A percentile compares a stretch with the other conserved stretches of the same genome.
Conservation (phyloP, 2,329 filamentous ascomycete genomes). For the Diaporthe ilicicola region DNA sequence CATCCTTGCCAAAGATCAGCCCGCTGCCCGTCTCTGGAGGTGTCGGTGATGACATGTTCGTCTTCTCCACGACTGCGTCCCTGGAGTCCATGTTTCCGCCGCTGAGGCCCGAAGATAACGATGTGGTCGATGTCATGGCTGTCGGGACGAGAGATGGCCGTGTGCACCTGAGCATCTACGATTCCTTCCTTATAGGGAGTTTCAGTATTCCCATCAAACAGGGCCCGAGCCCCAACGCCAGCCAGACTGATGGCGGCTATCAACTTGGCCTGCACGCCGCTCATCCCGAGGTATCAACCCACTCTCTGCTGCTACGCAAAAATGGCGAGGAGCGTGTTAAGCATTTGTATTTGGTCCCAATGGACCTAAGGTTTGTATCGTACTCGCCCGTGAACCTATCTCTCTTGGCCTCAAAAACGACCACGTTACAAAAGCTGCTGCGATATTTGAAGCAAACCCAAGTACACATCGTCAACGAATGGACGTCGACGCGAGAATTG, state of each 20-base stretch:
- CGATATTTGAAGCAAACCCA: slow-evolving; percentile 86
- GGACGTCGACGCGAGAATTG: slow-evolving; percentile 82
- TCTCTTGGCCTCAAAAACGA: slow-evolving; percentile 85
- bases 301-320: slow-evolving; percentile 69
- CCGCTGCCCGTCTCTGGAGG: slow-evolving; percentile 72
- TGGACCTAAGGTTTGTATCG: slow-evolving; percentile 85
- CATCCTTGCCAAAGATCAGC: slow-evolving; percentile 78
- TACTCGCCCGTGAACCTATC: slow-evolving; percentile 83
- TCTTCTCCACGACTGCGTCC: slow-evolving; percentile 75
- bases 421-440: slow-evolving; percentile 85
- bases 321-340: slow-evolving; percentile 47
- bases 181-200: slow-evolving; percentile 81
- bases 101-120: slow-evolving; percentile 69
- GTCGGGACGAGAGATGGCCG: slow-evolving; percentile 75
- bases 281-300: slow-evolving; percentile 78
- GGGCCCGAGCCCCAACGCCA: slow-evolving; percentile 29
- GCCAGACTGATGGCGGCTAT: slow-evolving; percentile 37
- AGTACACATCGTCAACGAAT: slow-evolving; percentile 81
- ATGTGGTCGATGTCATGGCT: slow-evolving; percentile 82
- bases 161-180: slow-evolving; percentile 83
- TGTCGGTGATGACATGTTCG: slow-evolving; percentile 63
- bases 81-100: slow-evolving; percentile 75
- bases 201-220: slow-evolving; percentile 49
- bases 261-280: slow-evolving; percentile 70
- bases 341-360: slow-evolving; percentile 70